Evolutionary conservation across 495 filamentous ascomycete species (phyloP).

Genomic region (Bacidia rubella): DNA sequence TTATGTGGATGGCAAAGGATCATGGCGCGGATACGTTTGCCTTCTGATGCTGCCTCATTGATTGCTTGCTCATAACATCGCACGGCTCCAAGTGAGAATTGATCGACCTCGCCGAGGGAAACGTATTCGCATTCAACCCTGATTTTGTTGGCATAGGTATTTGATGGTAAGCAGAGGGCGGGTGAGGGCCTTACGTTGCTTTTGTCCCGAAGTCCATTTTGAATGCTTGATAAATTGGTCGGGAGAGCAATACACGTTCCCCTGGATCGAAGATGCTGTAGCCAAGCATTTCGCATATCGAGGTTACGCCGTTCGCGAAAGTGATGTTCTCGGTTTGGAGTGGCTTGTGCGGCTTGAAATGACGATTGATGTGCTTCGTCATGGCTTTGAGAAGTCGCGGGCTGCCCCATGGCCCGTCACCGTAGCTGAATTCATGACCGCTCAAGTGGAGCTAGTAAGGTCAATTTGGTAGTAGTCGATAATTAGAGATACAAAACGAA

Average conservation of each 20-base stretch:
- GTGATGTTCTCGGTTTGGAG: constrained; percentile 29
- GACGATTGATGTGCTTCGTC: constrained; percentile 30
- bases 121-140: constrained; percentile 29
- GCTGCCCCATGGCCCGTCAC: constrained; percentile 25
- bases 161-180: constrained; percentile 5
- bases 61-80: constrained; percentile 30
- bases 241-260: constrained; percentile 37
- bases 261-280: constrained; percentile 32
- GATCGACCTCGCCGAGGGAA: constrained; percentile 31
- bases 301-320: constrained; percentile 35
- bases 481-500: not conserved
- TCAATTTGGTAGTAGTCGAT: constrained; percentile 16
- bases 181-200: constrained; percentile 36
- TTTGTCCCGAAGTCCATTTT: constrained; percentile 16
- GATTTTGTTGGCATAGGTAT: too few species aligned
- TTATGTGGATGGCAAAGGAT: constrained; percentile 50
- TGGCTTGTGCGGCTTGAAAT: constrained; percentile 28
- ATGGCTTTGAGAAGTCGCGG: constrained; percentile 28
- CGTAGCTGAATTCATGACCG: constrained; percentile 30
- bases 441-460: constrained; percentile 21
- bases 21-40: constrained; percentile 32
- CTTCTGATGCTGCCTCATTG: constrained; percentile 17
- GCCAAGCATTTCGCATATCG: constrained; percentile 32
- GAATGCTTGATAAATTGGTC: constrained; percentile 39
- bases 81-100: constrained; percentile 29